Evolutionary conservation across 1,284 basidiomycete genomes (phyloP).

Genomic region (Cutaneotrichosporon sp.): DNA sequence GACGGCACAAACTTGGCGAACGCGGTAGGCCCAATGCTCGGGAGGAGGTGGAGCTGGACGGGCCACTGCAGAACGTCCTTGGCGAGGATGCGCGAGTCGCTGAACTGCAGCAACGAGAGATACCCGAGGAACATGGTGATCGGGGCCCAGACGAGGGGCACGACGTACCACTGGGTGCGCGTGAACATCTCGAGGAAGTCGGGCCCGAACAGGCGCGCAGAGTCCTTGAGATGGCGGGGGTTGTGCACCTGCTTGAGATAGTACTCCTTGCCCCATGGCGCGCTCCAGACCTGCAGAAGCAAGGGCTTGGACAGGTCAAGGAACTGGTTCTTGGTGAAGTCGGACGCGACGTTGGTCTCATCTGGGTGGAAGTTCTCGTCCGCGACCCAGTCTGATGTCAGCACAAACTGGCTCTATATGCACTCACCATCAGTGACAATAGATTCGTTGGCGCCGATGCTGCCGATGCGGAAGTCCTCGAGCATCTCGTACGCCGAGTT

Average conservation of each 20-base stretch:
- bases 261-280: conserved; percentile 73
- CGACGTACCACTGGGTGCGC: conserved; percentile 89
- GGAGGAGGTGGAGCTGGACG: conserved; percentile 31
- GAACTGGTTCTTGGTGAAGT: conserved; percentile 86
- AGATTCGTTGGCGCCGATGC: conserved; percentile 70
- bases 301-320: conserved; percentile 86
- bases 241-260: conserved; percentile 97
- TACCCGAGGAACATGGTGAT: conserved; percentile 78
- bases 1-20: conserved; percentile 59
- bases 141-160: conserved; percentile 89
- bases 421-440: conserved; percentile 73
- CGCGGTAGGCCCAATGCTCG: conserved; percentile 34
- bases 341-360: conserved; percentile 72
- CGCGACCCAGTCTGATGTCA: conserved; percentile 71
- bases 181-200: conserved; percentile 83
- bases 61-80: conserved; percentile 35
- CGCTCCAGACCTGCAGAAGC: conserved; percentile 43
- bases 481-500: conserved; percentile 89
- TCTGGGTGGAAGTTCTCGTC: conserved; percentile 86
- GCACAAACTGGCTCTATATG: neutral
- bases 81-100: conserved; percentile 51
- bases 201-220: conserved; percentile 83
- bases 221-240: conserved; percentile 82
- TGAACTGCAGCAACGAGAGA: conserved; percentile 80
- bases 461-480: conserved; percentile 79